phyloP scores from a whole-genome alignment of 2,329 filamentous ascomycete species.

The Rutstroemia sp. region DNA sequence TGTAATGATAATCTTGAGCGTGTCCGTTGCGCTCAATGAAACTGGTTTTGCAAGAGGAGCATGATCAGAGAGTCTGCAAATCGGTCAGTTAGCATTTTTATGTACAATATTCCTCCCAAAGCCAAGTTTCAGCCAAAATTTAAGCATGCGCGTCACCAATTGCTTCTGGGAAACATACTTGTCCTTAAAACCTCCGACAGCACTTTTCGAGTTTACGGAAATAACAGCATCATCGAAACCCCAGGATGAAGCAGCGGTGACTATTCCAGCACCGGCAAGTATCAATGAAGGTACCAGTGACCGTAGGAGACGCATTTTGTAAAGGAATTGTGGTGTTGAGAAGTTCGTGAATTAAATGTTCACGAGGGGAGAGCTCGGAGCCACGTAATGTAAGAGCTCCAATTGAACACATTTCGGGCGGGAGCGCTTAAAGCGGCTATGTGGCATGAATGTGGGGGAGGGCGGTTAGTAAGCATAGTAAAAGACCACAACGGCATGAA shows the following conservation, averaged over 20 bases:
- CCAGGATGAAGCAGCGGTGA: conserved; percentile 50
- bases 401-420: conserved; percentile 9
- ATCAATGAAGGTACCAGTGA: conserved; percentile 36
- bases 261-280: conserved; percentile 34
- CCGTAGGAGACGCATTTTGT: conserved; percentile 35
- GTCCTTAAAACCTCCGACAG: conserved; percentile 47
- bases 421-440: conserved; percentile 1
- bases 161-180: conserved; percentile 43
- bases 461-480: too few relatives aligned
- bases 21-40: conserved; percentile 58
- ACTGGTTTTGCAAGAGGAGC: conserved; percentile 50
- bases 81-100: conserved; percentile 11
- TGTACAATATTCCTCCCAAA: neutral
- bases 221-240: conserved; percentile 67
- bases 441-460: neutral
- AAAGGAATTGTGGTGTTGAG: conserved; percentile 1
- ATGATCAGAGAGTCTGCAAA: conserved; percentile 24
- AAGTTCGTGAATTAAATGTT: neutral
- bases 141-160: neutral
- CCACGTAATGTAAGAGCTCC: conserved; percentile 9
- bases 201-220: conserved; percentile 54
- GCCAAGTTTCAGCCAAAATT: neutral
- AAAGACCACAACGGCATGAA: too few relatives aligned
- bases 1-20: conserved; percentile 75
- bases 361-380: conserved; percentile 5